Base-by-base conservation (phyloP, 164 flowering plant species). In the Chimonanthus praecox region DNA sequence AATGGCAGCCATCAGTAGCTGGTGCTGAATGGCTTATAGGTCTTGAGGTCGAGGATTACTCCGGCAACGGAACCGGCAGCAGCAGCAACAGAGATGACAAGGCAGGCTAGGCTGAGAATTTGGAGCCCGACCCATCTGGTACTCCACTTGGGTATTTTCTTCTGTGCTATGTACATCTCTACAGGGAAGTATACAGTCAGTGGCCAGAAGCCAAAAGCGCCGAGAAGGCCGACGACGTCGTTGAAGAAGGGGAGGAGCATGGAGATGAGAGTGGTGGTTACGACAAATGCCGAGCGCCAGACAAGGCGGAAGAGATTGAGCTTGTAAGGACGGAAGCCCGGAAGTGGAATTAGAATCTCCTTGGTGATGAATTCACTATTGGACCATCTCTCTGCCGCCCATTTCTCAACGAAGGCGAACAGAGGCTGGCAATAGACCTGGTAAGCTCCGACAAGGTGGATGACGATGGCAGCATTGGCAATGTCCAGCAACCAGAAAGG, bases 201-300 rank as follows among this genome's bases (percentile, higher is more conserved):
- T 1, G 92, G 94, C 91, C 94, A 89, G 75, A 91, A 91, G 2
- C 89, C 90, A 4, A 87, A 64, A 0, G 97, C 90, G 2, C 94
- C 94, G 20, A 89, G 84, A 11, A 89, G 64, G 2, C 89, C 94
- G 8, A 88, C 88, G 0, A 89, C 82, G 58, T 86, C 90, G 58
- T 86, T 88, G 74, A 91, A 89, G 83, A 90, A 91, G 18, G 97
- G 73, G 45, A 91, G 80, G 4, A 89, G 83, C 97, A 91, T 89
- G 1, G 97, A 81, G 5, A 86, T 81, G 49, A 87, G 70, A 15
- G 94, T 90, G 60, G 92, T 88, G 6, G 76, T 7, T 64, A 85
- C 77, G 75, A 90, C 97, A 69, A 86, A 89, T 0, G 73, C 10
- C 3, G 91, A 81, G 67, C 94, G 73, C 89, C 90, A 88, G 3